phyloP scores from a whole-genome alignment of 129 eudicot species.

The Flaveria ramosissima region DNA sequence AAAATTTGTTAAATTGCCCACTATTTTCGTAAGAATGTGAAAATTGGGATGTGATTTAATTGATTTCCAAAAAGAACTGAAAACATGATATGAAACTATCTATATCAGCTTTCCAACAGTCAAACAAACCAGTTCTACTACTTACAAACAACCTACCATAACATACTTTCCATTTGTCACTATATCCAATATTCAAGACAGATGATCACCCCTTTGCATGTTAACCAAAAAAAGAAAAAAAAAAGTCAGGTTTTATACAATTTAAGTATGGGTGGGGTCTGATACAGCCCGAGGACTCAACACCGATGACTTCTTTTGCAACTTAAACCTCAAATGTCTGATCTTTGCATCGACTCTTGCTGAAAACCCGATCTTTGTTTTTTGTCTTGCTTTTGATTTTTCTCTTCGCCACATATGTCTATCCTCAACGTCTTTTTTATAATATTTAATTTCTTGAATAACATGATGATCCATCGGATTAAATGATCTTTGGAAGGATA shows the following conservation, averaged over 20 bases:
- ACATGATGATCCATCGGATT: slow-evolving; percentile 96
- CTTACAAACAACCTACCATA: slow-evolving; percentile 40
- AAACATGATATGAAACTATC: slow-evolving; percentile 29
- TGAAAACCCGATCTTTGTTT: slow-evolving; percentile 84
- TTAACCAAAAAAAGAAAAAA: slow-evolving; percentile 13
- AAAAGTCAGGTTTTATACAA: neutral
- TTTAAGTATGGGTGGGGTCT: slow-evolving; percentile 32
- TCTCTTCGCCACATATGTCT: slow-evolving; percentile 80
- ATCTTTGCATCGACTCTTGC: slow-evolving; percentile 94
- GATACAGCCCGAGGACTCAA: slow-evolving; percentile 38
- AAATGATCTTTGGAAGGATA: slow-evolving; percentile 74
- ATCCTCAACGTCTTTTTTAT: slow-evolving; percentile 73
- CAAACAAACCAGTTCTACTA: slow-evolving; percentile 34
- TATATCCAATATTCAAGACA: slow-evolving; percentile 31
- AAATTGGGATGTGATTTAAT: no score
- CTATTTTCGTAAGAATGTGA: no score
- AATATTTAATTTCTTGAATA: slow-evolving; percentile 93
- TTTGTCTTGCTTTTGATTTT: slow-evolving; percentile 69
- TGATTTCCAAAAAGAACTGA: neutral
- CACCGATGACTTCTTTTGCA: slow-evolving; percentile 58
- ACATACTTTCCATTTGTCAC: slow-evolving; percentile 31
- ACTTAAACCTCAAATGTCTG: slow-evolving; percentile 58
- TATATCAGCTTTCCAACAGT: slow-evolving; percentile 36
- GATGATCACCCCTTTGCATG: slow-evolving; percentile 17
- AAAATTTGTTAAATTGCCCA: no score